phyloP scores from a whole-genome alignment of 192 early-diverging fungal genomes.

The Linnemannia schmuckeri region DNA sequence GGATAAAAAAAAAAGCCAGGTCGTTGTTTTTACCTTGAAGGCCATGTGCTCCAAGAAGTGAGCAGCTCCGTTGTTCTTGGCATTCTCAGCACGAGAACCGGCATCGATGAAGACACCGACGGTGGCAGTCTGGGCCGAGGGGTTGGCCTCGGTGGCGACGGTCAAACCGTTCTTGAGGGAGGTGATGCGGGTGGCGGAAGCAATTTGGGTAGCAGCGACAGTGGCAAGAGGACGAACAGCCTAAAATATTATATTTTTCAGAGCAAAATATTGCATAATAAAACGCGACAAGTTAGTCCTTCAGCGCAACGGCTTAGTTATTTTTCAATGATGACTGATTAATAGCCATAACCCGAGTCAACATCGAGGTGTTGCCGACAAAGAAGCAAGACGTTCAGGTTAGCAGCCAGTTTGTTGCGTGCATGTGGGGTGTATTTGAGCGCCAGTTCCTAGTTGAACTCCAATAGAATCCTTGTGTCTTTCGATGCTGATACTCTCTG shows the following conservation, averaged over 20 bases:
- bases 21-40: constrained; percentile 81
- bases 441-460: neutral
- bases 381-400: neutral
- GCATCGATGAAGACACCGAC: constrained; percentile 94
- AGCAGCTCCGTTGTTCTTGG: constrained; percentile 92
- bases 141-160: constrained; percentile 86
- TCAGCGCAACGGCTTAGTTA: neutral
- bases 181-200: constrained; percentile 74
- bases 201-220: constrained; percentile 43
- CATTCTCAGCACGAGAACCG: constrained; percentile 86
- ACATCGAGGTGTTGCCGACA: neutral
- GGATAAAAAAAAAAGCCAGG: too few relatives aligned
- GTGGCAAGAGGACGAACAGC: constrained; percentile 67
- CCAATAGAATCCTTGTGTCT: neutral
- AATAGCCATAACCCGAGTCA: neutral
- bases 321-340: neutral
- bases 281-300: neutral
- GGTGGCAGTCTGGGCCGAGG: constrained; percentile 85
- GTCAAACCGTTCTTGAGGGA: constrained; percentile 85
- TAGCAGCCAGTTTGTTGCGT: neutral
- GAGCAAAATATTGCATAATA: neutral
- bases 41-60: constrained; percentile 99
- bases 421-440: neutral
- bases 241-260: constrained; percentile 19
- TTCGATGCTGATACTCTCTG: neutral